Evolutionary conservation across 768 basidiomycete species (phyloP), one percentile per base, ranked within the genome.

Genomic region (Pilatotrama ljubarskyi): DNA sequence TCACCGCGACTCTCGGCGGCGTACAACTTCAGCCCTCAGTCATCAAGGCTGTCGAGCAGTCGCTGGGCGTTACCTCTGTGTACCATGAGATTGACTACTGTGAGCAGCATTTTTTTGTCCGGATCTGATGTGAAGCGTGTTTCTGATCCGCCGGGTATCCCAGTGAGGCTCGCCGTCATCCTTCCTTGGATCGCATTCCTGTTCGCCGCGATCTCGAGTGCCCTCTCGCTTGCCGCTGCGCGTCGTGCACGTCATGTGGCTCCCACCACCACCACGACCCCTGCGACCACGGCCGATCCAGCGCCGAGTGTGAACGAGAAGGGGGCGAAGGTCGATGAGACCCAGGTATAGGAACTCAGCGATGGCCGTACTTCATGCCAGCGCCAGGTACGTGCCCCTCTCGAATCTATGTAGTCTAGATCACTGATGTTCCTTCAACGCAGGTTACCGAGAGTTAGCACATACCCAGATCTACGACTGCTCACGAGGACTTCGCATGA

Each of bases 111-210:
- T 13, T 8, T n/a, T n/a, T 17, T 3, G 29, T 29, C 50, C 18
- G n/a, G 22, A 13, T 44, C 25, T 35, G 41, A 18, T 5, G 5
- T n/a, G 10, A 26, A 44, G 42, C 43, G 24, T 20, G 17, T n/a
- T 44, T 26, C 37, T 58, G 22, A 61, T 24, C 26, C 10, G 11
- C 18, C 5, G 10, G 8, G 25, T 25, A 53, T 55, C 49, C 6
- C 62, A 86, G 85, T 84, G 64, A 73, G 72, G 46, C 71, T 80
- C 24, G 66, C 81, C 18, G 81, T 82, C 1, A 76, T 84, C 58
- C 65, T 84, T 29, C 81, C 82, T 0, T 86, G 84, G 84, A 72
- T 83, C 62, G 66, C 82, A 0, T 60, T 79, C 61, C 63, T 82
- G 6, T 80, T 78, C 59, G 72, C 75, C 17, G 35, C 71, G 47